A percentile compares a stretch with the other conserved stretches of the same genome.
These are phyloP conservation scores for Zarea fungicola DNA, from an alignment of 2,329 filamentous ascomycete genomes.

Conservation along the genomic window DNA sequence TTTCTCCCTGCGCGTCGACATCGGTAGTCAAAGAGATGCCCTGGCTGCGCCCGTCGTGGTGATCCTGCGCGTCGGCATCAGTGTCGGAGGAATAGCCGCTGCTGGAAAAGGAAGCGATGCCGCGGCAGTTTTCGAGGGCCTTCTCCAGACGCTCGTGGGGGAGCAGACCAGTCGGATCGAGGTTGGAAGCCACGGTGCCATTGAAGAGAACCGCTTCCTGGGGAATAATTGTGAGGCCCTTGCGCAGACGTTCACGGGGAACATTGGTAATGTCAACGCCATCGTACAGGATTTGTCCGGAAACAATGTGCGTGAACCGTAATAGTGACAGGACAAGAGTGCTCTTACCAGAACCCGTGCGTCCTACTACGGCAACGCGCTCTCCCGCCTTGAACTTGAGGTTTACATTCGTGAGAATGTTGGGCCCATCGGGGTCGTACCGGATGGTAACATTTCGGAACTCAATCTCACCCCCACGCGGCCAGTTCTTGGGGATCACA, in stretches of 20 bases:
- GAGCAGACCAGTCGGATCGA: constrained; percentile 59
- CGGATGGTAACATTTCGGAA: constrained; percentile 47
- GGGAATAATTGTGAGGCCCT: constrained; percentile 52
- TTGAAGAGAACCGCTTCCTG: constrained; percentile 55
- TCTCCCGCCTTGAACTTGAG: constrained; percentile 59
- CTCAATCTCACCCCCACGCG: constrained; percentile 42
- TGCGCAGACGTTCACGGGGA: constrained; percentile 44
- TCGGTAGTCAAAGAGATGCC: constrained; percentile 36
- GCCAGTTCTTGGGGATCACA: constrained; percentile 40
- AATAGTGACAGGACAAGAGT: constrained; percentile 56
- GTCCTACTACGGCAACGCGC: constrained; percentile 72
- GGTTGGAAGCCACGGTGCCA: constrained; percentile 48
- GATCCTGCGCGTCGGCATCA: too few relatives aligned
- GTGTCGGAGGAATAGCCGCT: constrained; percentile 29
- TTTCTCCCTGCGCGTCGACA: constrained; percentile 49
- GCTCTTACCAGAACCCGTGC: constrained; percentile 79
- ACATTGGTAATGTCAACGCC: constrained; percentile 51
- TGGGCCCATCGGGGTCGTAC: constrained; percentile 39
- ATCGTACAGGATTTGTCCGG: constrained; percentile 50
- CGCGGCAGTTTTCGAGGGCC: constrained; percentile 57
- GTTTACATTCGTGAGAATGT: constrained; percentile 46
- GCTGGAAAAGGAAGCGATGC: constrained; percentile 48
- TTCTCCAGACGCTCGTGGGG: constrained; percentile 49
- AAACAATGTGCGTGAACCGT: constrained; percentile 47
- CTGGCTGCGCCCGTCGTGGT: constrained; percentile 19